Base-by-base conservation (phyloP, 371 early-diverging fungal species). In the Fennellomyces sp. region DNA sequence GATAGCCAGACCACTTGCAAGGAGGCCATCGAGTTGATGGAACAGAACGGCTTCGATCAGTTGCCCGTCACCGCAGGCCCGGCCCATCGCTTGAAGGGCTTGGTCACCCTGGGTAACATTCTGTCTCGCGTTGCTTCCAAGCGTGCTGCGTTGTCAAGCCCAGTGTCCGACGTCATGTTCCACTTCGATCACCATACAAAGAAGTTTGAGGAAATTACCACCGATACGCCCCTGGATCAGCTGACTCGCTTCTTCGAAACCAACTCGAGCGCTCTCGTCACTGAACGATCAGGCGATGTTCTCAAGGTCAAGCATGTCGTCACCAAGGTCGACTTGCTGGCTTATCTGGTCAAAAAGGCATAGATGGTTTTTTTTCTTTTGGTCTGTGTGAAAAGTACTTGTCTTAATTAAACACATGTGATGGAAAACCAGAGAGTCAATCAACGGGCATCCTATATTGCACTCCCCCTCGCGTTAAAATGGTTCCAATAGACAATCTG, bases 41-140 rank as follows among this genome's bases (percentile, higher is more conserved):
- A 95, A 71, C 68, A 80, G 36, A 88, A 91, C 54, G 94, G 88
- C 11, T 97, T 97, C 66, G 97, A 97, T 78, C 98, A 98, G 77
- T 80, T 97, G 26, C 97, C 97, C 5, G 97, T 97, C 11, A 91
- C 93, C 23, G 76, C 87, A 12, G 63, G 82, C 52, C 79, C 73
- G 60, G 72, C 75, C 30, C 76, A 83, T 10, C 73, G 81, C 25
- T 72, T 95, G 35, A 86, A 87, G 52, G 97, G 97, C 25, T 73
- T 95, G 57, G 87, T 95, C 33, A 95, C 95, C 28, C 81, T 96
- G 63, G 93, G 96, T 38, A 90, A 94, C 75, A 75, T 94, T 42
- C 83, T 97, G 25, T 88, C 94, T 26, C 90, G 93, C 48, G 76
- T 97, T 51, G 83, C 93, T 6, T 81, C 88, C 25, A 87, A 89